Evolutionary conservation across 306 rosid genomes (phyloP).

Genomic region (Malus sieversii): DNA sequence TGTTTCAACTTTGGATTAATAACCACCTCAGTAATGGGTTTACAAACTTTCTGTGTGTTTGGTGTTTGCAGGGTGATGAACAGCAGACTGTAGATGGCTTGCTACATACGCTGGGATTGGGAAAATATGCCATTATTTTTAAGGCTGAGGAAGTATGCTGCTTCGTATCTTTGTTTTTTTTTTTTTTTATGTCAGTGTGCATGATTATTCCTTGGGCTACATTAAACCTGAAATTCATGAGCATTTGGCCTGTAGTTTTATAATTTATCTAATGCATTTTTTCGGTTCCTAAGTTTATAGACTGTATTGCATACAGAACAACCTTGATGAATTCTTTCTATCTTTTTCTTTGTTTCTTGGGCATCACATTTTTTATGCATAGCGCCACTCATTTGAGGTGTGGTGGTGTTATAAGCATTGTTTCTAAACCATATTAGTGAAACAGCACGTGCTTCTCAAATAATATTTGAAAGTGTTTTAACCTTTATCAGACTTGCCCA

Average conservation of each 20-base stretch:
- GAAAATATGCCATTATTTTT: slow-evolving; percentile 73
- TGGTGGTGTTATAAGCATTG: neutral
- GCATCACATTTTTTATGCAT: neutral
- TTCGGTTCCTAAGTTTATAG: neutral
- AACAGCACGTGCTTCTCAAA: neutral
- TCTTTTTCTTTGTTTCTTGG: neutral
- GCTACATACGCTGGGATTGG: slow-evolving; percentile 67
- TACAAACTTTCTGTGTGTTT: slow-evolving; percentile 3
- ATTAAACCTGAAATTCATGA: neutral
- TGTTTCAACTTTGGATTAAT: neutral
- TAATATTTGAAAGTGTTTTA: neutral
- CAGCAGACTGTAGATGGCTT: slow-evolving; percentile 73
- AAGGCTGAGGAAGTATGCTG: slow-evolving; percentile 93
- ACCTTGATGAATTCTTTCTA: neutral
- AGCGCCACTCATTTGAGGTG: neutral
- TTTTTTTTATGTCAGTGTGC: neutral
- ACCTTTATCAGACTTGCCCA: neutral
- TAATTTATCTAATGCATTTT: neutral
- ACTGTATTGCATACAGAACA: neutral
- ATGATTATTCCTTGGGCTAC: neutral
- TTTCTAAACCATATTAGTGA: neutral
- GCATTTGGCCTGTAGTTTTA: neutral
- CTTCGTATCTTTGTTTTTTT: slow-evolving; percentile 12
- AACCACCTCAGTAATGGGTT: neutral
- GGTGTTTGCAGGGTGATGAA: slow-evolving; percentile 50